Percentiles rank a stretch among this genome's conserved stretches.
These are phyloP conservation scores for Nemania sp. DNA, from an alignment of 2,329 filamentous ascomycete species.

Conservation along the genomic window DNA sequence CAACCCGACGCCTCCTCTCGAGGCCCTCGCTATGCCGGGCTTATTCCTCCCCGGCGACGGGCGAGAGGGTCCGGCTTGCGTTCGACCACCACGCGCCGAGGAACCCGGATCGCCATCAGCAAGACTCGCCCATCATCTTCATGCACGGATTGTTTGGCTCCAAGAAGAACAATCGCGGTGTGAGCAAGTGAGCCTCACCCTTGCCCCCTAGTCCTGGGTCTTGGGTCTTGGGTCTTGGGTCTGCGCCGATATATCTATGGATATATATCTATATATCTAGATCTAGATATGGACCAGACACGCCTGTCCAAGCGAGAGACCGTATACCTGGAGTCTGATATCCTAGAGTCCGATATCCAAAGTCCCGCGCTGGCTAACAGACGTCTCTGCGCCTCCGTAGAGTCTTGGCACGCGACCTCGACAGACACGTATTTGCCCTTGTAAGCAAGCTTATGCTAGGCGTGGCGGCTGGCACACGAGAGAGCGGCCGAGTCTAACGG, in stretches of 20 bases:
- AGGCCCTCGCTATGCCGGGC: slow-evolving; percentile 12
- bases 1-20: slow-evolving; percentile 15
- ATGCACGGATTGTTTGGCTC: slow-evolving; percentile 94
- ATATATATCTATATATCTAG: too few species aligned
- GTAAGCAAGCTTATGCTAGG: slow-evolving; percentile 57
- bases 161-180: slow-evolving; percentile 91
- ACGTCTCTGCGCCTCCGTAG: slow-evolving; percentile 48
- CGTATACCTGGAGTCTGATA: too few species aligned
- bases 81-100: slow-evolving; percentile 70
- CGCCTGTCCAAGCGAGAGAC: too few species aligned
- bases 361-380: background rate
- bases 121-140: slow-evolving; percentile 72
- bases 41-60: slow-evolving; percentile 19
- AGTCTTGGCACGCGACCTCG: slow-evolving; percentile 78
- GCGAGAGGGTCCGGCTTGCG: slow-evolving; percentile 47
- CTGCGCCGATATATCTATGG: too few species aligned
- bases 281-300: background rate
- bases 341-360: background rate
- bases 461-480: too few species aligned
- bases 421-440: slow-evolving; percentile 79
- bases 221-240: too few species aligned
- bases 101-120: slow-evolving; percentile 46
- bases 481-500: slow-evolving; percentile 14
- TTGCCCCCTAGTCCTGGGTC: background rate
- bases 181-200: slow-evolving; percentile 78